Base-by-base conservation (phyloP, 73 alveolate genomes). In the Tetrahymena elliotti region DNA sequence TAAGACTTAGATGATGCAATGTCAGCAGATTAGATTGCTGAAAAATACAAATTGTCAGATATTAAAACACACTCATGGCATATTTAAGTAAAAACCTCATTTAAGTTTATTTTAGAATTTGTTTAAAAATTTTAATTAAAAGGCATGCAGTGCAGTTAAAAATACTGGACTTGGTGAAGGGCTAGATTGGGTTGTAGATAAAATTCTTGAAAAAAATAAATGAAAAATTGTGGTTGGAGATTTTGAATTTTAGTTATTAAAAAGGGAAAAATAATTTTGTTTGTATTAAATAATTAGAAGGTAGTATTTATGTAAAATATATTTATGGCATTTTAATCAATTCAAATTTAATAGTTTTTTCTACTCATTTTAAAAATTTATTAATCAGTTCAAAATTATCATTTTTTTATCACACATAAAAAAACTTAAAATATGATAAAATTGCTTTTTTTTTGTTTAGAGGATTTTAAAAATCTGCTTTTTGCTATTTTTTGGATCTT, bases 61-160 rank as follows among this genome's bases (percentile, higher is more conserved):
- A 93, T 95, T 33, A 95, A 95, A 83, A 94, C 94, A 53, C 97
- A 95, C 83, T 83, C 53, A 40, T 95, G 97, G 97, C 97, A 95
- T 84, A 95, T 95, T 52, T 96, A 95, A 84, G 88, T 68, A 68
- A 68, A 68, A 0, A 10, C 15, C 8, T 15, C 15, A 22, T 18
- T n/a, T 68, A 18, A 68, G 34, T 16, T 24, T 68, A 68, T 68
- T 27, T 68, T 24, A 47, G 31, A 47, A 18, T 68, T 8, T 68
- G n/a, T 27, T 68, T 68, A 24, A 2, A 0, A 68, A 68, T 22
- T 18, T 68, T 68, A 68, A 68, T 68, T 47, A 47, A 47, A 47
- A 68, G 88, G 88, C 88, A 2, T 68, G 88, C 36, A 68, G 88
- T 24, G 88, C 88, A 27, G 88, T 68, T n/a, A 68, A 68, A 68